Evolutionary conservation across 2,329 filamentous ascomycete species (phyloP), one percentile per base, ranked within the genome.

Genomic region (Rutstroemia sp.): DNA sequence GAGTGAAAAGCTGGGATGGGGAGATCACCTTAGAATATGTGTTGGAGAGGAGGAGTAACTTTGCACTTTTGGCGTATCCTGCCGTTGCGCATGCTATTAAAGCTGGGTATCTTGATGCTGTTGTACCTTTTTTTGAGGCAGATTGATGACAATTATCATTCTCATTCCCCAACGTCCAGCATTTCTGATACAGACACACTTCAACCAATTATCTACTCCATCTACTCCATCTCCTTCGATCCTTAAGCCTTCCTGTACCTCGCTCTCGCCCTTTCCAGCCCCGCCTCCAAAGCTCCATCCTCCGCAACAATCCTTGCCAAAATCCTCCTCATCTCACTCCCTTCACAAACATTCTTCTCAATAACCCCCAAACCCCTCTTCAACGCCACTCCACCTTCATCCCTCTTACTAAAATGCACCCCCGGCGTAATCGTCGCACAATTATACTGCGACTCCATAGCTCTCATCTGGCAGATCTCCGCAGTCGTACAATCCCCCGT

Each of bases 401-500:
- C 53, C 27, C 56, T 42, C 51, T 57, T 62, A 7, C 27, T 52
- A 39, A 57, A 57, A 37, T 45, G 27, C 23, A 60, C 56, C 1
- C 59, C 59, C 12, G 58, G 50, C 8, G 19, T 60, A 8, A 64
- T 46, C 12, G 47, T 59, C 17, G 48, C 60, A 63, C 59, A 59
- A 64, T 79, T 80, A 63, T 79, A 73, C 67, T 81, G 73, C 25
- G 75, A 72, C 46, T 80, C 72, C 8, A 71, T 78, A 1, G 75
- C 78, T n/a, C 79, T 72, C 27, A 83, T 63, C 60, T 75, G 72
- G 62, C 80, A 83, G 7, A 83, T 75, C 64, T 80, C 76, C 2
- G 66, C 60, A 2, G 61, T 66, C 58, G 70, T 70, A 63, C 78
- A 81, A 5, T 70, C 68, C 1, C 67, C 74, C 0, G 65, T 68